Conservation (phyloP, 768 basidiomycete genomes). For the Lactarius sanguifluus region DNA sequence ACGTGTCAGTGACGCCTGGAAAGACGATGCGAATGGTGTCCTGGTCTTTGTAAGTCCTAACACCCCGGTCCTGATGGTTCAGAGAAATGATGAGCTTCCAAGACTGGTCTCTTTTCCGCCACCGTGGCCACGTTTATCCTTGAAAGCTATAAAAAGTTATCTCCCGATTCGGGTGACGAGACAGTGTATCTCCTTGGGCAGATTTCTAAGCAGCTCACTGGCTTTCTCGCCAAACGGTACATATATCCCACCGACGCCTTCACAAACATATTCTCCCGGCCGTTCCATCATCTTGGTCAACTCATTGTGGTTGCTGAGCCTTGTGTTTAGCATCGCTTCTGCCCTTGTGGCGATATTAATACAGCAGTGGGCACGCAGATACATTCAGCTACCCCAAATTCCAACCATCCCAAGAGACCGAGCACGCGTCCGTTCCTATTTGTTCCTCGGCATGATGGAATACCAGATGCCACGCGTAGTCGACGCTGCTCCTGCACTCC, state of each 20-base stretch:
- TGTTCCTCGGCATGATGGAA: slow-evolving; percentile 41
- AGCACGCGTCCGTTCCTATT: slow-evolving; percentile 39
- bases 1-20: slow-evolving; percentile 19
- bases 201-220: slow-evolving; percentile 23
- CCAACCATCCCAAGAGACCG: slow-evolving; percentile 36
- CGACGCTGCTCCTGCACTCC: slow-evolving; percentile 44
- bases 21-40: slow-evolving; percentile 21
- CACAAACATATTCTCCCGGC: not conserved
- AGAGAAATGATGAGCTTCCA: not conserved
- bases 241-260: not conserved
- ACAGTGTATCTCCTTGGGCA: slow-evolving; percentile 14
- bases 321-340: slow-evolving; percentile 23
- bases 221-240: not conserved
- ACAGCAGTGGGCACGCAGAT: slow-evolving; percentile 27
- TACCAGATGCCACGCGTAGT: slow-evolving; percentile 44
- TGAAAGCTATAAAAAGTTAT: slow-evolving; percentile 28
- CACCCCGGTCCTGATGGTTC: not conserved
- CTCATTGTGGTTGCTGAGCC: slow-evolving; percentile 25
- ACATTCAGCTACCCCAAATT: slow-evolving; percentile 30
- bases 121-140: slow-evolving; percentile 28
- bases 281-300: slow-evolving; percentile 21
- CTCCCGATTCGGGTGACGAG: slow-evolving; percentile 11
- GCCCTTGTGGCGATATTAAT: slow-evolving; percentile 21
- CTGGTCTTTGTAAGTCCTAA: slow-evolving; percentile 27
- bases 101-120: slow-evolving; percentile 32